phyloP scores from a whole-genome alignment of 768 basidiomycete species.

The Tubosaeta sp. region DNA sequence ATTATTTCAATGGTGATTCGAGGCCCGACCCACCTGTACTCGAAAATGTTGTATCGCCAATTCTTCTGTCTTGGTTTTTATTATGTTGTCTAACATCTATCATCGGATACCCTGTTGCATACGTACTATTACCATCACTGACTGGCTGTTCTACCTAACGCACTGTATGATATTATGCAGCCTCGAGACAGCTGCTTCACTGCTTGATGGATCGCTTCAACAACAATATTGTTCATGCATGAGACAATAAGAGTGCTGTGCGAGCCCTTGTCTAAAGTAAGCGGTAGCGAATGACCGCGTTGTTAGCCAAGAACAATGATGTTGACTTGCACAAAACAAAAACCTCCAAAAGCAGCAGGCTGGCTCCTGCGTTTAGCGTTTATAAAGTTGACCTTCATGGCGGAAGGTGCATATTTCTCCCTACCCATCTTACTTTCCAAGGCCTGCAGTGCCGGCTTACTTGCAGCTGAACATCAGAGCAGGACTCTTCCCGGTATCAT shows the following conservation, averaged over 20 bases:
- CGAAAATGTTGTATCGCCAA: slow-evolving; percentile 27
- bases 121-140: slow-evolving; percentile 30
- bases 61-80: slow-evolving; percentile 24
- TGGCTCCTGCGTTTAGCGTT: slow-evolving; percentile 3
- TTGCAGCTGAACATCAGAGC: slow-evolving; percentile 18
- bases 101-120: slow-evolving; percentile 35
- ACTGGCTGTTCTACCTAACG: slow-evolving; percentile 25
- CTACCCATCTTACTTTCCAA: slow-evolving; percentile 1
- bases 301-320: slow-evolving; percentile 13
- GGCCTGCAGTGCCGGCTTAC: slow-evolving; percentile 22
- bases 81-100: slow-evolving; percentile 25
- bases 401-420: background rate
- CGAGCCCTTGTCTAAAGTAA: background rate
- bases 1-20: slow-evolving; percentile 43
- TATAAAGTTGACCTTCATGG: slow-evolving; percentile 15
- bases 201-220: background rate
- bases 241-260: background rate
- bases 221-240: slow-evolving; percentile 3
- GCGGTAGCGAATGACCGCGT: background rate
- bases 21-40: slow-evolving; percentile 12
- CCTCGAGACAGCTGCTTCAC: background rate
- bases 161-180: slow-evolving; percentile 24
- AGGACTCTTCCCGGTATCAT: slow-evolving; percentile 6
- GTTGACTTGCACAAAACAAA: slow-evolving; percentile 6
- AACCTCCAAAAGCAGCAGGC: slow-evolving; percentile 1